Conservation (phyloP, 441 rosid genomes). For the Jatropha podagrica region DNA sequence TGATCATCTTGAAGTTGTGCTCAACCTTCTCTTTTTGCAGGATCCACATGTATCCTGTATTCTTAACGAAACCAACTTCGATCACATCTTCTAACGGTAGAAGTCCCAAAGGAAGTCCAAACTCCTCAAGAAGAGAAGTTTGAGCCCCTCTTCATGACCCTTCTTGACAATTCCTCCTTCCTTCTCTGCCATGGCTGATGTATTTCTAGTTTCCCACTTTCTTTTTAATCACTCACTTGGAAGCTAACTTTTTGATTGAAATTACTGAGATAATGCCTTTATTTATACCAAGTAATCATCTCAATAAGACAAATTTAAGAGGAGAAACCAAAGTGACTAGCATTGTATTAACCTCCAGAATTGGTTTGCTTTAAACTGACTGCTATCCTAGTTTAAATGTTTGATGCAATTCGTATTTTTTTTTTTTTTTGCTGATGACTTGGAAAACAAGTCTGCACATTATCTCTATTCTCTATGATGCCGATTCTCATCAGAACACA, state of each 20-base stretch:
- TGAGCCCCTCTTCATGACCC: slow-evolving; percentile 52
- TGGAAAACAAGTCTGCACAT: background rate
- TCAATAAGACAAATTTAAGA: slow-evolving; percentile 25
- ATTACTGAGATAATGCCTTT: background rate
- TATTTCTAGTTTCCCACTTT: background rate
- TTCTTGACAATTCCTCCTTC: slow-evolving; percentile 50
- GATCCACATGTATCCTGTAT: slow-evolving; percentile 58
- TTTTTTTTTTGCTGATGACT: no score
- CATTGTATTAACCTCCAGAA: slow-evolving; percentile 34
- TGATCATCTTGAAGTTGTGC: slow-evolving; percentile 53
- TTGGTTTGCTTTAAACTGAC: slow-evolving; percentile 3
- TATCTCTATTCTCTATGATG: background rate
- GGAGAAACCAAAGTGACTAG: slow-evolving; percentile 33
- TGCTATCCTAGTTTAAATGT: background rate
- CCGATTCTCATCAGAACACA: background rate
- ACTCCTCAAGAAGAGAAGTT: slow-evolving; percentile 49
- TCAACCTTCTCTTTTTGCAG: slow-evolving; percentile 48
- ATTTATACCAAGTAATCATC: slow-evolving; percentile 21
- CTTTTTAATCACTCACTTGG: background rate
- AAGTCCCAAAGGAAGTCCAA: slow-evolving; percentile 55
- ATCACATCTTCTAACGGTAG: slow-evolving; percentile 50
- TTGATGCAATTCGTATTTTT: background rate
- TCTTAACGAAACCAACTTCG: slow-evolving; percentile 50
- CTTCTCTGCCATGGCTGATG: slow-evolving; percentile 41
- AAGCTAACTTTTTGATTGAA: slow-evolving; percentile 17